Conservation (phyloP, 192 early-diverging fungal species). For the Rhizophagus sp. region DNA sequence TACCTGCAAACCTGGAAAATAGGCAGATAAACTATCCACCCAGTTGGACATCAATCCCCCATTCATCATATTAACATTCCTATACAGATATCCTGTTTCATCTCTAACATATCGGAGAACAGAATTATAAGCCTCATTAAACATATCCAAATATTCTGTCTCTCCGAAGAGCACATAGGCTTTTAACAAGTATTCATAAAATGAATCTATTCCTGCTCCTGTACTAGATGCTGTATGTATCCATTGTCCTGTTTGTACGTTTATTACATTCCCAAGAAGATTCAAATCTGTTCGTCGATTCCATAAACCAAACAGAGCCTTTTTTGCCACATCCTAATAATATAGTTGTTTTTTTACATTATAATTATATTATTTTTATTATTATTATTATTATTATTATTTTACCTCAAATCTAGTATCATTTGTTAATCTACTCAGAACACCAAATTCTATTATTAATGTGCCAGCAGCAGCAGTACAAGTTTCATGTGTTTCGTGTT, state of each 20-base stretch:
- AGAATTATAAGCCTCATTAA: conserved; percentile 71
- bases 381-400: background rate
- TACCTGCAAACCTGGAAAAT: conserved; percentile 91
- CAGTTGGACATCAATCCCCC: conserved; percentile 68
- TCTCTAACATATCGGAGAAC: conserved; percentile 67
- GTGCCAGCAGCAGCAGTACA: conserved; percentile 92
- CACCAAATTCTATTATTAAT: conserved; percentile 90
- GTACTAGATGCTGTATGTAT: conserved; percentile 68
- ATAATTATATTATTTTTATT: no score
- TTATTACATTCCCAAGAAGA: conserved; percentile 84
- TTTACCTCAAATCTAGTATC: conserved; percentile 75
- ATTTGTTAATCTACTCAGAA: conserved; percentile 82
- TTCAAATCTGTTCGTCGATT: conserved; percentile 66
- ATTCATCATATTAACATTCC: conserved; percentile 82
- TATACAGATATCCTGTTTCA: conserved; percentile 74
- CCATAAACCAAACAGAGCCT: conserved; percentile 82
- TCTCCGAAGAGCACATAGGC: conserved; percentile 88
- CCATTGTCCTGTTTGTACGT: conserved; percentile 74
- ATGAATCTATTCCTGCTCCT: conserved; percentile 90
- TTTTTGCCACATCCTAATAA: conserved; percentile 54
- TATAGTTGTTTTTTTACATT: background rate
- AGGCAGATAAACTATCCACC: conserved; percentile 90
- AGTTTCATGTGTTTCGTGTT: conserved; percentile 69
- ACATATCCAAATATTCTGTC: conserved; percentile 70
- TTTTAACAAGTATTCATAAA: conserved; percentile 93